Conservation (phyloP, 345 rosid genomes). For the Brassica juncea region DNA sequence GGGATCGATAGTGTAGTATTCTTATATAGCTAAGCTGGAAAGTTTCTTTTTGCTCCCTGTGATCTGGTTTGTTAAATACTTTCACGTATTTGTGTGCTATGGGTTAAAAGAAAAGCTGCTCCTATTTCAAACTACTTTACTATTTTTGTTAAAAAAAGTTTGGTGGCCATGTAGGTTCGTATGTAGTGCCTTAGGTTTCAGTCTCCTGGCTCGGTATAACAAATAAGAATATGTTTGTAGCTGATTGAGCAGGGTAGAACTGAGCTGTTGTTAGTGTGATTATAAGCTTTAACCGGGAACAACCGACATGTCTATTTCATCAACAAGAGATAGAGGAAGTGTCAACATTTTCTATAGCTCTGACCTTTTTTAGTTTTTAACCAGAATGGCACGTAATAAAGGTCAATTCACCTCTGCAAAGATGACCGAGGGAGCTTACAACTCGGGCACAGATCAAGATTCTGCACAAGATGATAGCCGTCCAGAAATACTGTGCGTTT, state of each 20-base stretch:
- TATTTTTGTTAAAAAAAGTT: too few species aligned
- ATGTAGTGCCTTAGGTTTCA: background rate
- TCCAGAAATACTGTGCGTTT: constrained; percentile 68
- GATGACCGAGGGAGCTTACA: constrained; percentile 64
- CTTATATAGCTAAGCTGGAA: background rate
- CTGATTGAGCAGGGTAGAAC: constrained; percentile 11
- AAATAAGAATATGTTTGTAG: constrained; percentile 1
- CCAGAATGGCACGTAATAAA: constrained; percentile 94
- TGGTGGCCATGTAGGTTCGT: background rate
- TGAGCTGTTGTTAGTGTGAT: background rate
- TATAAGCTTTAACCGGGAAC: background rate
- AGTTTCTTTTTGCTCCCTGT: background rate
- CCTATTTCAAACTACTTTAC: too few species aligned
- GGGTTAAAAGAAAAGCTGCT: background rate
- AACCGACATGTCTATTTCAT: background rate
- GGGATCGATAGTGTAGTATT: background rate
- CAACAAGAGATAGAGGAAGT: background rate
- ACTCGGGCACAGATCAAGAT: constrained; percentile 62
- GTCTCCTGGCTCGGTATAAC: background rate
- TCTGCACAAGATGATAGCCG: constrained; percentile 72
- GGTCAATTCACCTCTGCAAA: constrained; percentile 84
- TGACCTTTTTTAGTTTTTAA: constrained; percentile 6
- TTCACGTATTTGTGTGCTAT: background rate
- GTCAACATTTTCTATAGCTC: background rate
- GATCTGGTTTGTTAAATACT: background rate